Base-by-base conservation (phyloP, 768 basidiomycete species). In the Arthromyces matolae region DNA sequence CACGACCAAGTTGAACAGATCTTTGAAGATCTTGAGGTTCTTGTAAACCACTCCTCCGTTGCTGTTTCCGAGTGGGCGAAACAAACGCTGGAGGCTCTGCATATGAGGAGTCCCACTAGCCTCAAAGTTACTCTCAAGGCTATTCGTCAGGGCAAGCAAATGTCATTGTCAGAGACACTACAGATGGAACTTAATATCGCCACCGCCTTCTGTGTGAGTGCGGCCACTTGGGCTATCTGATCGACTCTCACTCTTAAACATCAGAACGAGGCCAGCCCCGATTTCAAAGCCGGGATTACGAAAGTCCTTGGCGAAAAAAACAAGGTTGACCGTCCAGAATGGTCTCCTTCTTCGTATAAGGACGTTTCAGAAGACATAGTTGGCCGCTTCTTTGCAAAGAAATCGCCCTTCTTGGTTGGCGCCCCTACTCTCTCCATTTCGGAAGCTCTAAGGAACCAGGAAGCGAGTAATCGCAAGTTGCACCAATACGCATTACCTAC, bases 151-250 rank as follows among this genome's bases (percentile, higher is more conserved):
- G 93, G 91, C n/a, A 79, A 72, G 57, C 66, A 68, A 1, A 66
- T 84, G 73, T 62, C 75, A 2, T 71, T 98, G 32, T 70, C 74
- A 5, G 74, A 87, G 48, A 81, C 80, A 1, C 71, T 98, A 50
- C 70, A 86, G 54, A 91, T 88, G 83, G 95, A 98, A 61, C 72
- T 93, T 54, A 80, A 80, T 56, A 86, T 97, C 59, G 93, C 91
- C 16, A 82, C 87, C 27, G 93, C 92, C 13, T 95, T 83, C 65
- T 89, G 89, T 57, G 93, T 94, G 66, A 72, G 91, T 80, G 48
- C 41, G 55, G 25, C 42, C 14, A 35, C 20, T 53, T 27, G 32
- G 52, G 25, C 19, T 24, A 13, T 40, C 33, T 48, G 49, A 45
- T 43, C 40, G 32, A 57, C 20, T 50, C 50, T 47, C 36, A 48